Conservation (phyloP, 2,329 filamentous ascomycete species). For the Parafenestella ontariensis region DNA sequence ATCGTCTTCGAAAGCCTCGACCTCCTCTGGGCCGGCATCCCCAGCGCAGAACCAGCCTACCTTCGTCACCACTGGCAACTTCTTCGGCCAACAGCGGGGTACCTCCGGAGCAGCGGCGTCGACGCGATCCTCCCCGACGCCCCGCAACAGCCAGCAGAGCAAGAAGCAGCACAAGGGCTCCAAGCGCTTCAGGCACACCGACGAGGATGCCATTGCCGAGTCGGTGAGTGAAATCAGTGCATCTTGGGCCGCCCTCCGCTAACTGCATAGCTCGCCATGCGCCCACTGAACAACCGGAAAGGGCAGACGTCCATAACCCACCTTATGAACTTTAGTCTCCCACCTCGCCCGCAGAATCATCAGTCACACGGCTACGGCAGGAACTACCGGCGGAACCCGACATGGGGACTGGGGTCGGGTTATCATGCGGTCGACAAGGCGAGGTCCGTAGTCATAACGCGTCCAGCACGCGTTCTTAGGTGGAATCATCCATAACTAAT, state of each 20-base stretch:
- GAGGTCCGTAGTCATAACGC: constrained; percentile 59
- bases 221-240: constrained; percentile 60
- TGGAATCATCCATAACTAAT: constrained; percentile 9
- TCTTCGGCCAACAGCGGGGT: constrained; percentile 53
- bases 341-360: constrained; percentile 72
- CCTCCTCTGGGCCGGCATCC: constrained; percentile 48
- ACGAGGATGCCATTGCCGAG: constrained; percentile 90
- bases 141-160: constrained; percentile 76
- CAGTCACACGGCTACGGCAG: constrained; percentile 63
- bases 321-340: constrained; percentile 87
- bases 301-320: constrained; percentile 98
- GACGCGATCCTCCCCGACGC: constrained; percentile 53
- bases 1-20: constrained; percentile 51
- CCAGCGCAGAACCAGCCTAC: constrained; percentile 54
- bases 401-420: constrained; percentile 86
- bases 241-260: constrained; percentile 4
- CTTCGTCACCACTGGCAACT: constrained; percentile 53
- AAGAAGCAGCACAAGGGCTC: constrained; percentile 87
- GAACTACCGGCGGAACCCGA: constrained; percentile 69
- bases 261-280: constrained; percentile 64
- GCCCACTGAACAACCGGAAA: constrained; percentile 72
- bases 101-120: constrained; percentile 49
- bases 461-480: neutral
- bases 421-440: constrained; percentile 92
- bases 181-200: constrained; percentile 73